Evolutionary conservation across 768 basidiomycete genomes (phyloP).

Genomic region (Lactifluus piperatus): DNA sequence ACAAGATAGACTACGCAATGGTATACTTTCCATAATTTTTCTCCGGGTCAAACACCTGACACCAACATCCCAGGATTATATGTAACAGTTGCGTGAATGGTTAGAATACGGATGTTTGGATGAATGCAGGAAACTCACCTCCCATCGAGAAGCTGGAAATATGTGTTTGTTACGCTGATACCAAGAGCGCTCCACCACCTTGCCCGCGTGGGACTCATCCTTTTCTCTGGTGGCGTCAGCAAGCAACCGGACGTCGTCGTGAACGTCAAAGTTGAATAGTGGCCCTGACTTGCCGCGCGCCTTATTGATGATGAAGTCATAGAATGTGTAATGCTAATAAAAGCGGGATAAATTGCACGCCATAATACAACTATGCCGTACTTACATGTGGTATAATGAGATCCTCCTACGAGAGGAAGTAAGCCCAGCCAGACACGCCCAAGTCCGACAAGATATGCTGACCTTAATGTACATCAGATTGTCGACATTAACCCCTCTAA

Average conservation of each 20-base stretch:
- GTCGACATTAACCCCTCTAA: constrained; percentile 83
- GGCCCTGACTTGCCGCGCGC: constrained; percentile 97
- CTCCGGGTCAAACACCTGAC: constrained; percentile 85
- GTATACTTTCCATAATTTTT: constrained; percentile 92
- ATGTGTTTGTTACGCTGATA: constrained; percentile 97
- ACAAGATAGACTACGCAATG: constrained; percentile 35
- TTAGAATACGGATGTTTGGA: background rate
- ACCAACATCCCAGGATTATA: background rate
- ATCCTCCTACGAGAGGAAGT: constrained; percentile 62
- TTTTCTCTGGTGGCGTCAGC: constrained; percentile 95
- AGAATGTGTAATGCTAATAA: constrained; percentile 88
- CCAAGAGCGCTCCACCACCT: constrained; percentile 94
- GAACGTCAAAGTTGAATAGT: constrained; percentile 97
- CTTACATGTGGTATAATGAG: constrained; percentile 92
- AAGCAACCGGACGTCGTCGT: constrained; percentile 92
- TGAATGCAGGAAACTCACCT: constrained; percentile 43
- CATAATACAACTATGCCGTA: constrained; percentile 1
- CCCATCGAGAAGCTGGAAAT: constrained; percentile 95
- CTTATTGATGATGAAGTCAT: constrained; percentile 97
- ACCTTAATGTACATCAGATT: constrained; percentile 99
- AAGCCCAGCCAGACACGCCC: background rate
- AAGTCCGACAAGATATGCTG: constrained; percentile 19
- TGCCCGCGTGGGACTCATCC: constrained; percentile 97
- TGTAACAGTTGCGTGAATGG: background rate
- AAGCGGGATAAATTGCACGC: constrained; percentile 1